phyloP scores from a whole-genome alignment of 805 yeast genomes.

The Babjeviella inositovora region DNA sequence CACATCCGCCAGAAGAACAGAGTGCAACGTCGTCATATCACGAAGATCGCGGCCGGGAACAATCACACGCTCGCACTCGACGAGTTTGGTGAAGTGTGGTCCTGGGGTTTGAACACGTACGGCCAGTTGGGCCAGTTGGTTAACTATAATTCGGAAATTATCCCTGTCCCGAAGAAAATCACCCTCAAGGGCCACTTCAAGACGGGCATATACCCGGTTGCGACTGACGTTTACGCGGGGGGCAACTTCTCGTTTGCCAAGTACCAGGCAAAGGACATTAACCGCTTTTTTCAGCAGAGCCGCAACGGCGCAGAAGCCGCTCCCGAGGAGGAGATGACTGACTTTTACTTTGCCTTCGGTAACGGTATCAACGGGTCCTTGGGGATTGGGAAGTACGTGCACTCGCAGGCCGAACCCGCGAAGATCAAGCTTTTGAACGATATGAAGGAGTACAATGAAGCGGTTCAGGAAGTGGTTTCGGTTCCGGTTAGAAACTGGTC shows the following conservation, averaged over 20 bases:
- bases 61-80: conserved; percentile 64
- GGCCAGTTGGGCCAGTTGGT: conserved; percentile 79
- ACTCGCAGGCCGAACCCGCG: conserved; percentile 55
- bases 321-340: conserved; percentile 12
- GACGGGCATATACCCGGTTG: conserved; percentile 24
- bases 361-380: conserved; percentile 76
- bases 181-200: conserved; percentile 20
- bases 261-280: neutral
- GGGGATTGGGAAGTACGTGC: conserved; percentile 65
- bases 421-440: conserved; percentile 30
- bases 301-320: conserved; percentile 7
- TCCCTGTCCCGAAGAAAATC: conserved; percentile 53
- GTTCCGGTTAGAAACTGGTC: conserved; percentile 35
- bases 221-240: conserved; percentile 48
- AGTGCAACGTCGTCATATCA: conserved; percentile 24
- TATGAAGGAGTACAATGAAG: conserved; percentile 40
- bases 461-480: conserved; percentile 16
- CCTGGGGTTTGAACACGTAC: conserved; percentile 71
- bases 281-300: conserved; percentile 3
- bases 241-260: conserved; percentile 45
- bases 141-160: conserved; percentile 44
- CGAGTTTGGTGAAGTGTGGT: conserved; percentile 49
- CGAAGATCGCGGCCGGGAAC: conserved; percentile 55
- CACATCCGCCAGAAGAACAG: conserved; percentile 14
- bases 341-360: conserved; percentile 52